phyloP scores from a whole-genome alignment of 192 early-diverging fungal species.

The Linderina pennispora region DNA sequence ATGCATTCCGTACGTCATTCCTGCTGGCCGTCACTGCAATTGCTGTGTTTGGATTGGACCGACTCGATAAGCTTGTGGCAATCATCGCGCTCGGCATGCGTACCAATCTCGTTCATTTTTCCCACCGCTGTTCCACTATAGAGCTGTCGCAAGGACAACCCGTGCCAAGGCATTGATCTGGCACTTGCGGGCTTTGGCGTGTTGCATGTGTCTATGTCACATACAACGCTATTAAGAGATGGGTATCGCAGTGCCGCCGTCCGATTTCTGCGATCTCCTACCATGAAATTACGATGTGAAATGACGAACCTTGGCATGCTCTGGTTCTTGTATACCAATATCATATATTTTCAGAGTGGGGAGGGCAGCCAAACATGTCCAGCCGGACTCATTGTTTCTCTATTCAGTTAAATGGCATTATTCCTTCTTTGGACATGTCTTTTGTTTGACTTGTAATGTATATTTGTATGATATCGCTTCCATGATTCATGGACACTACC shows the following conservation, averaged over 20 bases:
- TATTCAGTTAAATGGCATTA: no score
- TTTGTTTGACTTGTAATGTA: no score
- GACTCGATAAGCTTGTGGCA: slow-evolving; percentile 72
- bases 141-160: slow-evolving; percentile 46
- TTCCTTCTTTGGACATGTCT: no score
- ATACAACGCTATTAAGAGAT: slow-evolving; percentile 10
- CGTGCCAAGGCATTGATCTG: slow-evolving; percentile 48
- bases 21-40: slow-evolving; percentile 59
- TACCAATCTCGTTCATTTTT: slow-evolving; percentile 74
- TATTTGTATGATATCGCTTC: no score
- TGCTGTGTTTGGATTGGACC: slow-evolving; percentile 63
- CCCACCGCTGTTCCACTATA: slow-evolving; percentile 77
- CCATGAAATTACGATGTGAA: background rate
- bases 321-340: no score
- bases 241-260: slow-evolving; percentile 12
- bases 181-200: slow-evolving; percentile 58
- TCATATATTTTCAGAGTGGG: no score
- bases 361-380: no score
- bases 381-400: no score
- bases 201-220: slow-evolving; percentile 76
- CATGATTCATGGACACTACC: no score
- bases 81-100: slow-evolving; percentile 75
- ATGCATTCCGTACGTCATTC: slow-evolving; percentile 60
- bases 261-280: slow-evolving; percentile 15
- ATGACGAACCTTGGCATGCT: no score